These are phyloP conservation scores for Microbotryomycetes sp. DNA, from an alignment of 1,284 basidiomycete genomes.

Conservation along the genomic window DNA sequence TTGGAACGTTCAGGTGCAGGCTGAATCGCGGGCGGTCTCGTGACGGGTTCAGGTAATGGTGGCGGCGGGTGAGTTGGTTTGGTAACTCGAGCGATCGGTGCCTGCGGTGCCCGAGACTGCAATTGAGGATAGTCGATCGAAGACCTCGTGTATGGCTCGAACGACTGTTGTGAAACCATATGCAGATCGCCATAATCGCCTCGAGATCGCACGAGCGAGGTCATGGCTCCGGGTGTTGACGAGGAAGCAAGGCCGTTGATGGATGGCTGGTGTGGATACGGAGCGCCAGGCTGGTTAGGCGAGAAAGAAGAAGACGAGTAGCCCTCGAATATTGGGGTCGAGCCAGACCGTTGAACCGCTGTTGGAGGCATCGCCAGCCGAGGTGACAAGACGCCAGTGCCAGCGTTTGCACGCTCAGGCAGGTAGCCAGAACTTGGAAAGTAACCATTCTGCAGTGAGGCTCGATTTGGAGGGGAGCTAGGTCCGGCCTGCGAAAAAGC, in stretches of 20 bases:
- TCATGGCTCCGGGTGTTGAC: conserved; percentile 58
- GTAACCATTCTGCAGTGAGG: not conserved
- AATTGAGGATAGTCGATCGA: conserved; percentile 74
- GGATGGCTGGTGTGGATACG: conserved; percentile 19
- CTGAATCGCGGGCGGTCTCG: conserved; percentile 18
- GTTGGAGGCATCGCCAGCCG: conserved; percentile 29
- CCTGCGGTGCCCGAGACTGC: conserved; percentile 54
- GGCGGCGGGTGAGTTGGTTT: conserved; percentile 46
- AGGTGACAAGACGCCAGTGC: conserved; percentile 11
- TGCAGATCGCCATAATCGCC: conserved; percentile 66
- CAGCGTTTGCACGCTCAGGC: not conserved
- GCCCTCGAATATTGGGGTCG: conserved; percentile 27
- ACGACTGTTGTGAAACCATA: conserved; percentile 56
- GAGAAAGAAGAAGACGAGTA: conserved; percentile 19
- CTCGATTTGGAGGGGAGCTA: not conserved
- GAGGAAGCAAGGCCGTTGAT: conserved; percentile 30
- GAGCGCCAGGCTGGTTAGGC: not conserved
- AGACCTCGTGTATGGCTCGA: conserved; percentile 50
- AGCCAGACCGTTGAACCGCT: conserved; percentile 29
- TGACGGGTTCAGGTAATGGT: conserved; percentile 6
- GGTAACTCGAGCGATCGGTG: conserved; percentile 67
- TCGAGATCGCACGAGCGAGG: conserved; percentile 59
- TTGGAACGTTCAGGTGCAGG: conserved; percentile 31
- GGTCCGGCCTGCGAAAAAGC: not conserved
- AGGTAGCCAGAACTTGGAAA: not conserved